phyloP scores from a whole-genome alignment of 2,329 filamentous ascomycete species.

The Pseudogymnoascus sp. region DNA sequence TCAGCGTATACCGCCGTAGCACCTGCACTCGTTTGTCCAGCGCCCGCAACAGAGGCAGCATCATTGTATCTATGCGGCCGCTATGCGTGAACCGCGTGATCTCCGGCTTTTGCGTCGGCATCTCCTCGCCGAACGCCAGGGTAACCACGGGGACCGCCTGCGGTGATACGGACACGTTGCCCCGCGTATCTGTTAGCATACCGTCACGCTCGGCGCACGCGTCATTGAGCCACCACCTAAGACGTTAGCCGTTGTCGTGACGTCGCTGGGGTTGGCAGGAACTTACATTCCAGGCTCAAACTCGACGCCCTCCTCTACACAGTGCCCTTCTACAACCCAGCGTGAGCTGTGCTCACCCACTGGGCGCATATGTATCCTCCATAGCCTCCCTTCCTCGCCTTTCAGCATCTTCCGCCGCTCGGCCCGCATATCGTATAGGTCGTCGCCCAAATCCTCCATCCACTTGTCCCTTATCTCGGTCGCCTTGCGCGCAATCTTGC shows the following conservation, averaged over 20 bases:
- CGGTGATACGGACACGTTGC: conserved; percentile 38
- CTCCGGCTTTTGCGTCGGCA: conserved; percentile 30
- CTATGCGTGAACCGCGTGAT: conserved; percentile 38
- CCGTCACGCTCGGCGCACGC: conserved; percentile 48
- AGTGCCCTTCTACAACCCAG: conserved; percentile 8
- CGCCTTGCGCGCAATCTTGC: conserved; percentile 11
- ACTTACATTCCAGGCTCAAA: conserved; percentile 42
- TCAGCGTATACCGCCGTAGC: conserved; percentile 42
- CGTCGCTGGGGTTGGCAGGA: neutral
- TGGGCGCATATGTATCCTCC: neutral
- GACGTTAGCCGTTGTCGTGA: conserved; percentile 15
- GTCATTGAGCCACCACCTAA: conserved; percentile 50
- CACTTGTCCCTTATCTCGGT: conserved; percentile 15
- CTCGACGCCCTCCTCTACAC: conserved; percentile 10
- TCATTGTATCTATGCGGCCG: conserved; percentile 38
- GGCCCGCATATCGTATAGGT: conserved; percentile 17
- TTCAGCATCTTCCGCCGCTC: conserved; percentile 16
- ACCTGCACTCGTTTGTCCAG: conserved; percentile 43
- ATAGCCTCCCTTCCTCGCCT: conserved; percentile 8
- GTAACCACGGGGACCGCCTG: conserved; percentile 40
- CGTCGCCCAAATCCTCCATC: conserved; percentile 14
- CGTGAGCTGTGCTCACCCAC: neutral
- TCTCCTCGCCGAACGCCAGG: conserved; percentile 42
- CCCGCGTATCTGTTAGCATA: conserved; percentile 37
- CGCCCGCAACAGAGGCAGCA: conserved; percentile 39